Conservation (phyloP, 2,329 filamentous ascomycete genomes). For the Tolypocladium album region DNA sequence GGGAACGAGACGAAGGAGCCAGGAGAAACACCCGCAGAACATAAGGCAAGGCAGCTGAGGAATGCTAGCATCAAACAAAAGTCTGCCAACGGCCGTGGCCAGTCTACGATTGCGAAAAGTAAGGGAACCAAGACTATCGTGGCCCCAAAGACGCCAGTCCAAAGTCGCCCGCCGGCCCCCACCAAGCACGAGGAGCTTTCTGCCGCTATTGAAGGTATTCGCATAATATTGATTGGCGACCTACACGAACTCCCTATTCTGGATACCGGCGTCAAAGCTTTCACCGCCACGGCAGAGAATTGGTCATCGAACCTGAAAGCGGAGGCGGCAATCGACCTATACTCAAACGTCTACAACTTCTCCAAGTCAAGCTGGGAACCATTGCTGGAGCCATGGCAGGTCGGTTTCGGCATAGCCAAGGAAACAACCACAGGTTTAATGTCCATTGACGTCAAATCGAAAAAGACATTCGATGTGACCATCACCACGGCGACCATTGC, state of each 20-base stretch:
- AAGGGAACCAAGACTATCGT: constrained; percentile 26
- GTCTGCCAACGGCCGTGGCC: constrained; percentile 44
- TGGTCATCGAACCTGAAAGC: constrained; percentile 86
- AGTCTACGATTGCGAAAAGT: constrained; percentile 39
- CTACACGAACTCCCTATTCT: constrained; percentile 90
- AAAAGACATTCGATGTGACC: constrained; percentile 85
- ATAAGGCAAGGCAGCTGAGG: constrained; percentile 45
- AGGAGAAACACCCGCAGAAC: constrained; percentile 30
- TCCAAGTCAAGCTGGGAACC: constrained; percentile 98
- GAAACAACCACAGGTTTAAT: constrained; percentile 65
- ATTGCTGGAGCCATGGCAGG: constrained; percentile 87
- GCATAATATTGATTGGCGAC: constrained; percentile 90
- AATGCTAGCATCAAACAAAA: constrained; percentile 40
- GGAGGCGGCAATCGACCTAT: constrained; percentile 84
- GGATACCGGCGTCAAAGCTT: constrained; percentile 86
- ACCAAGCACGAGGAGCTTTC: constrained; percentile 61
- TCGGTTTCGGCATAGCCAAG: constrained; percentile 82
- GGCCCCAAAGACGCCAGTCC: constrained; percentile 11
- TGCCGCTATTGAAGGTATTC: constrained; percentile 77
- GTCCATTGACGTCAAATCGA: constrained; percentile 76
- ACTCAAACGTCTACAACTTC: constrained; percentile 97
- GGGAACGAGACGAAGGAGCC: constrained; percentile 42
- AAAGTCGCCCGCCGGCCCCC: constrained; percentile 3
- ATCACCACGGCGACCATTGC: constrained; percentile 91
- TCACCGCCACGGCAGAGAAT: constrained; percentile 73